Percentiles rank a stretch among this genome's conserved stretches.
phyloP scores from a whole-genome alignment of 2,329 filamentous ascomycete species.

The Fusarium sterilihyphosum region DNA sequence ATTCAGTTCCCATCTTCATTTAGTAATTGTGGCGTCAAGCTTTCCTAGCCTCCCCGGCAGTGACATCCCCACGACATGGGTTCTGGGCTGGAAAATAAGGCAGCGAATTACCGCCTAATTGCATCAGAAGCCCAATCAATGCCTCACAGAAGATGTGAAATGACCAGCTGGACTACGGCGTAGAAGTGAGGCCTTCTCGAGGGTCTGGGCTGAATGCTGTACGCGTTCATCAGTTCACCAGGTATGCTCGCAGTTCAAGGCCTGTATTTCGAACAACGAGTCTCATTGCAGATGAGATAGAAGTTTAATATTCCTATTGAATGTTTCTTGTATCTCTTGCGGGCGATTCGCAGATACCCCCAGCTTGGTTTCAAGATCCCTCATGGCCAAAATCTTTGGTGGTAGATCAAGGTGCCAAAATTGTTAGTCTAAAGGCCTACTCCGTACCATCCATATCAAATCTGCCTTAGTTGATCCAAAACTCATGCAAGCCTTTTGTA shows the following conservation, averaged over 20 bases:
- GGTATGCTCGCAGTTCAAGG: no score
- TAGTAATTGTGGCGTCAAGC: neutral
- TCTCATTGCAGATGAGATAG: neutral
- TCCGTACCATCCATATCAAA: neutral
- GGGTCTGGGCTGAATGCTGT: neutral
- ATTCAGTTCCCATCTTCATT: neutral
- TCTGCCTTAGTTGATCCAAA: neutral
- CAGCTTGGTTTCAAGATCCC: neutral
- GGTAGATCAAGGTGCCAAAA: no score
- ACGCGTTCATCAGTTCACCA: neutral
- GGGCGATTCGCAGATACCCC: neutral
- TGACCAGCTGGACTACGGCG: neutral
- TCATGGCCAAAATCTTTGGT: neutral
- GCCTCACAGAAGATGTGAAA: neutral
- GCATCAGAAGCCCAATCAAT: neutral
- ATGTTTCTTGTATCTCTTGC: neutral
- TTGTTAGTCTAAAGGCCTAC: no score
- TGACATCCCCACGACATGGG: neutral
- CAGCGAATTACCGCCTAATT: neutral
- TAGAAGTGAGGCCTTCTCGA: neutral
- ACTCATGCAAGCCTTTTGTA: neutral
- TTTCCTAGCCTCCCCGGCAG: neutral
- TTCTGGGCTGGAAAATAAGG: neutral
- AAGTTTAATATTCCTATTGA: accelerated
- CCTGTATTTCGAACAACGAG: neutral